These are phyloP conservation scores for Alternaria atra DNA, from an alignment of 2,329 filamentous ascomycete genomes.

Conservation along the genomic window DNA sequence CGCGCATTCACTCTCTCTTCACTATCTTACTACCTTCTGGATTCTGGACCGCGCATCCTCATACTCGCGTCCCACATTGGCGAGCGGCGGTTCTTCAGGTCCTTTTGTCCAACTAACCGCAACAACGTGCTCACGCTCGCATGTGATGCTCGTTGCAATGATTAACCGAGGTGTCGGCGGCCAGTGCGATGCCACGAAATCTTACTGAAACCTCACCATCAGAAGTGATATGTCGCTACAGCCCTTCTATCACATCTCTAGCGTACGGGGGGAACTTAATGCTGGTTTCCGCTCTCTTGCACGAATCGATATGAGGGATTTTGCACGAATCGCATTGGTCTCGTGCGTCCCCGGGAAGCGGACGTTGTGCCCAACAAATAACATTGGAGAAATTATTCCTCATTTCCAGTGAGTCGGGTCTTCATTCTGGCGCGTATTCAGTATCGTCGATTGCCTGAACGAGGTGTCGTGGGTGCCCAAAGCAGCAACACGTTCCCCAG, in stretches of 20 bases:
- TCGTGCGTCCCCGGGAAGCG: conserved; percentile 19
- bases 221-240: conserved; percentile 13
- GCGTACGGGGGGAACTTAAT: conserved; percentile 42
- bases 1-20: background rate
- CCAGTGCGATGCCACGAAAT: conserved; percentile 5
- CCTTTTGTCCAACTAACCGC: conserved; percentile 18
- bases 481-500: conserved; percentile 23
- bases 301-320: conserved; percentile 26
- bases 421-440: conserved; percentile 20
- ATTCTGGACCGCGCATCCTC: background rate
- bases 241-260: conserved; percentile 26
- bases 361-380: conserved; percentile 17
- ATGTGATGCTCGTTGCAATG: conserved; percentile 14
- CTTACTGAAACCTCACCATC: conserved; percentile 11
- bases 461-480: conserved; percentile 13
- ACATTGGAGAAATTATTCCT: conserved; percentile 9
- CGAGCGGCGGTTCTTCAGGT: background rate
- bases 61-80: background rate
- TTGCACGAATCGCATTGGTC: conserved; percentile 23
- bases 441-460: conserved; percentile 22
- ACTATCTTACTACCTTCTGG: background rate
- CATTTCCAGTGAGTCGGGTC: conserved; percentile 26
- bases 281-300: conserved; percentile 34
- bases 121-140: conserved; percentile 33
- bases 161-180: conserved; percentile 13